A percentile compares a stretch with the other conserved stretches of the same genome.
These are phyloP conservation scores for Teratosphaeriaceae sp. DNA, from an alignment of 2,329 filamentous ascomycete species.

Conservation along the genomic window DNA sequence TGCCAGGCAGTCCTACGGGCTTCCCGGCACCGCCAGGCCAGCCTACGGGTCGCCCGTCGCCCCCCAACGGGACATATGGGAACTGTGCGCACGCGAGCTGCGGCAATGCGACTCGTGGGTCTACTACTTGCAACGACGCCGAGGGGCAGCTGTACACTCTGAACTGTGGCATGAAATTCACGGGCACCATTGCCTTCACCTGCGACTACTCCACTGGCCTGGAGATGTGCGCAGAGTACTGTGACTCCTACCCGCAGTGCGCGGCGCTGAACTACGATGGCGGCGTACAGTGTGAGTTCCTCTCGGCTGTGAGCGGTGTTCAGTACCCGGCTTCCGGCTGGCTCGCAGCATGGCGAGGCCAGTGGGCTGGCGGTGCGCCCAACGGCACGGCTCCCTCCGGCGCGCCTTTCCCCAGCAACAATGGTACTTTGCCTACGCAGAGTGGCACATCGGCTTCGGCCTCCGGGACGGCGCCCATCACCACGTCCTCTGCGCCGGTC, in stretches of 20 bases:
- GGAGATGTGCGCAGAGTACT: background rate
- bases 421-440: background rate
- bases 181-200: background rate
- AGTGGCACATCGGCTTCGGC: background rate
- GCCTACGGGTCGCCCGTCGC: background rate
- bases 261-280: constrained; percentile 2
- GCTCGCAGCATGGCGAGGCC: constrained; percentile 3
- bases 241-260: constrained; percentile 2
- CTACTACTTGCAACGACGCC: background rate
- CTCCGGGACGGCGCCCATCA: background rate
- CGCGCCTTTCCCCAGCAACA: background rate
- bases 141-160: constrained; percentile 6
- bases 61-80: background rate
- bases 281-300: background rate
- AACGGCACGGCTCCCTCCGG: background rate
- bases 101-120: background rate
- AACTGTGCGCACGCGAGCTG: constrained; percentile 3
- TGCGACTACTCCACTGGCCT: background rate
- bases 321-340: constrained; percentile 4
- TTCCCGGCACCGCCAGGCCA: background rate
- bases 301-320: constrained; percentile 2
- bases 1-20: background rate
- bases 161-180: constrained; percentile 6
- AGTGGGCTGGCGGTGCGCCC: constrained; percentile 2
- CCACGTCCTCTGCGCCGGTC: background rate